These are phyloP conservation scores for Aspergillus hiratsukae DNA, from an alignment of 2,329 filamentous ascomycete genomes.

Conservation along the genomic window DNA sequence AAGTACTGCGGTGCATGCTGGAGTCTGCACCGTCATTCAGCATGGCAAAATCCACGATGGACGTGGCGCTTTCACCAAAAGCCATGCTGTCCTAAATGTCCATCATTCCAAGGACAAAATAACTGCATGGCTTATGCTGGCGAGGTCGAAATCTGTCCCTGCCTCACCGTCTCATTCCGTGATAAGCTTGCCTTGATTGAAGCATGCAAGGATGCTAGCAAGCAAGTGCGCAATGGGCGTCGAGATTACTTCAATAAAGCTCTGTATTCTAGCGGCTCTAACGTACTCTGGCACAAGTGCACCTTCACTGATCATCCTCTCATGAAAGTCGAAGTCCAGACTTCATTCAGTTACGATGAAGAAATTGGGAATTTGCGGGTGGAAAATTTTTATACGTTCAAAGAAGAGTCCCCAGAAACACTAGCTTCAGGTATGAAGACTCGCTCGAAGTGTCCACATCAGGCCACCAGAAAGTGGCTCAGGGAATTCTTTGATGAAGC, in stretches of 20 bases:
- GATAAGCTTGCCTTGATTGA: not conserved
- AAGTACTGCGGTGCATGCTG: constrained; percentile 7
- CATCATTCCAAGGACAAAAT: not conserved
- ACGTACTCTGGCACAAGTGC: not conserved
- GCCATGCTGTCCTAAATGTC: not conserved
- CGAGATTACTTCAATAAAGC: not conserved
- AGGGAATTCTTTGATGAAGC: not conserved
- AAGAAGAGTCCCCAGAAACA: not conserved
- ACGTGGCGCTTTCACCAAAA: not conserved
- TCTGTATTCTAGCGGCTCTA: not conserved
- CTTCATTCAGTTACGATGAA: not conserved
- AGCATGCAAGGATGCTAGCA: not conserved
- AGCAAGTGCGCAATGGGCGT: not conserved
- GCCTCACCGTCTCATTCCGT: not conserved
- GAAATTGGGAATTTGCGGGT: not conserved
- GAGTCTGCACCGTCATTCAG: constrained; percentile 6
- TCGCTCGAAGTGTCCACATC: not conserved
- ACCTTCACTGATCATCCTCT: not conserved
- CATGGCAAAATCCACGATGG: not conserved
- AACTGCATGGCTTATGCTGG: not conserved
- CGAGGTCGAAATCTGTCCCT: constrained; percentile 8
- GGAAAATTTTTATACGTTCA: not conserved
- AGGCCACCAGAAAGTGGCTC: not conserved
- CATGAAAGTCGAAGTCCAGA: not conserved
- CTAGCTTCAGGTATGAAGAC: not conserved